phyloP scores from a whole-genome alignment of 2,329 filamentous ascomycete species.

The Stemphylium vesicarium region DNA sequence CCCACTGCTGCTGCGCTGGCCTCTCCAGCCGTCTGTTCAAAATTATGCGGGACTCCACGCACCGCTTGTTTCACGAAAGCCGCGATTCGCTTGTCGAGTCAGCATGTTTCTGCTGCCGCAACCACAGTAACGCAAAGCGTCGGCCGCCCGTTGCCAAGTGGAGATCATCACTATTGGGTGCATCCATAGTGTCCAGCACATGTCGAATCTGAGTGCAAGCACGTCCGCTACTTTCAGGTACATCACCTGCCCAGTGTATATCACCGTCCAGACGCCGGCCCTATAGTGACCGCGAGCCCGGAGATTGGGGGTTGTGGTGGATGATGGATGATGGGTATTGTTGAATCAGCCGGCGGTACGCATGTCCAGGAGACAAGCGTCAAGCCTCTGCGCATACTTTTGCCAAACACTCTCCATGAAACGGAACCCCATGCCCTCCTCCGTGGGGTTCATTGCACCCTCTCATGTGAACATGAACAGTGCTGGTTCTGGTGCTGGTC shows the following conservation, averaged over 20 bases:
- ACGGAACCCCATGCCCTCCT: slow-evolving; percentile 23
- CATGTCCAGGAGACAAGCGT: background rate
- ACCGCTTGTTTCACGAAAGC: slow-evolving; percentile 25
- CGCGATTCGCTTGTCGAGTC: slow-evolving; percentile 22
- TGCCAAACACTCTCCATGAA: slow-evolving; percentile 23
- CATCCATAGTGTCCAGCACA: slow-evolving; percentile 23
- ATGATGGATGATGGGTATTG: background rate
- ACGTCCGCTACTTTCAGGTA: slow-evolving; percentile 27
- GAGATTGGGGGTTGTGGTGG: background rate
- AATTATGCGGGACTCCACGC: slow-evolving; percentile 19
- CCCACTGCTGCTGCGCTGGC: slow-evolving; percentile 1
- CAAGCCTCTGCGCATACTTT: slow-evolving; percentile 16
- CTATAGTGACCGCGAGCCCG: background rate
- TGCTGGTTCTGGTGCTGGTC: background rate
- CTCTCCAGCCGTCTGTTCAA: slow-evolving; percentile 10
- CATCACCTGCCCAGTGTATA: slow-evolving; percentile 15
- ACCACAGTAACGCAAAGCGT: slow-evolving; percentile 21
- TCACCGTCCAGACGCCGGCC: background rate
- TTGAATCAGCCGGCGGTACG: background rate
- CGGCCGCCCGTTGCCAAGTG: slow-evolving; percentile 36
- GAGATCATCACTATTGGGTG: slow-evolving; percentile 35
- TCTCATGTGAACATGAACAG: background rate
- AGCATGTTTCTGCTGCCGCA: slow-evolving; percentile 18
- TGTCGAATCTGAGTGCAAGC: no score
- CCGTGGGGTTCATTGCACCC: slow-evolving; percentile 6